Evolutionary conservation across 2,329 filamentous ascomycete species (phyloP).

Genomic region (Escovopsis sp.): DNA sequence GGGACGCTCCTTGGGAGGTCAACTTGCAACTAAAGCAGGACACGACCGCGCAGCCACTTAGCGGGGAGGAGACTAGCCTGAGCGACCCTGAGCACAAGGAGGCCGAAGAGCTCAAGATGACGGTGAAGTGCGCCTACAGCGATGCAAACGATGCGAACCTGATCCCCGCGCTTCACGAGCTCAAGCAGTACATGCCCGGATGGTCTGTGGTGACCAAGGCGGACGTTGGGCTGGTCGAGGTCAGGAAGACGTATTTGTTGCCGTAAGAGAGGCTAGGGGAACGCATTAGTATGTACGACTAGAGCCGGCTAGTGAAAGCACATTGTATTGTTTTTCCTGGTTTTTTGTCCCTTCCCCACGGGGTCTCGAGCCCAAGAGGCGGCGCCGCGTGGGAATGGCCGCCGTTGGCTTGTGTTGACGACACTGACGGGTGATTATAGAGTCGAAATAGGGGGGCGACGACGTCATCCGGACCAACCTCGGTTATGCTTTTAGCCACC

Average conservation of each 20-base stretch:
- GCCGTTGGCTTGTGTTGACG: too few relatives aligned
- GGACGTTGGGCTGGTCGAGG: constrained; percentile 67
- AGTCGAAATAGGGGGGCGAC: too few relatives aligned
- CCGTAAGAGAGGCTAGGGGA: too few relatives aligned
- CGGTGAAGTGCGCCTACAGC: constrained; percentile 70
- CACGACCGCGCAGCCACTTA: not conserved
- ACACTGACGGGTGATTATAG: too few relatives aligned
- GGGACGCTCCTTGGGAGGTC: constrained; percentile 62
- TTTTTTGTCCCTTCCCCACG: too few relatives aligned
- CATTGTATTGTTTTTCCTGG: too few relatives aligned
- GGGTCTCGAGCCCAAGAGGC: too few relatives aligned
- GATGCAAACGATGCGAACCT: constrained; percentile 58
- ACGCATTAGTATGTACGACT: too few relatives aligned
- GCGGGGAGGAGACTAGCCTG: not conserved
- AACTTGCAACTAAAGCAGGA: constrained; percentile 14
- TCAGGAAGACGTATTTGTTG: constrained; percentile 47
- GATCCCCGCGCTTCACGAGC: constrained; percentile 76
- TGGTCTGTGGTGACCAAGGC: constrained; percentile 72
- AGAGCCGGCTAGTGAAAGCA: too few relatives aligned
- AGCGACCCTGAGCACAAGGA: not conserved
- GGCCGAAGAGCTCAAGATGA: constrained; percentile 31
- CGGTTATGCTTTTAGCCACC: too few relatives aligned
- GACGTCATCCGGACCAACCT: too few relatives aligned
- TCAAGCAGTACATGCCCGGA: constrained; percentile 56
- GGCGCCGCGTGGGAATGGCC: too few relatives aligned